These are phyloP conservation scores for Sugiyamaella qingdaonensis DNA, from an alignment of 805 yeast species.

Conservation along the genomic window DNA sequence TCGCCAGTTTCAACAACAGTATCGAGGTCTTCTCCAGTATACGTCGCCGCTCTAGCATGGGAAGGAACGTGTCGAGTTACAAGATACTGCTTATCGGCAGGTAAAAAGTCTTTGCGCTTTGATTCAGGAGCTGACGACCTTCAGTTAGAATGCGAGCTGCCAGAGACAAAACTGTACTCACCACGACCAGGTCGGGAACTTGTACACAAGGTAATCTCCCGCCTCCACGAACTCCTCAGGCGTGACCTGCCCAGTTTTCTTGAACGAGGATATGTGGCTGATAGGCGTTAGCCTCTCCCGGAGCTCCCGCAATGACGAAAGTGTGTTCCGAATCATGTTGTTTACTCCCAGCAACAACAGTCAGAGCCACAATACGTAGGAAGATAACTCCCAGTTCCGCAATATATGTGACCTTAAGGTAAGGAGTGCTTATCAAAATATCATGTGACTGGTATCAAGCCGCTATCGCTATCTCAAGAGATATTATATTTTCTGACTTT, in stretches of 20 bases:
- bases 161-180: slow-evolving; percentile 19
- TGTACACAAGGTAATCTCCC: slow-evolving; percentile 86
- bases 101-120: slow-evolving; percentile 65
- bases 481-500: too few species aligned
- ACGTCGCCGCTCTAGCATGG: slow-evolving; percentile 58
- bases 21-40: slow-evolving; percentile 20
- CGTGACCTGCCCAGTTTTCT: slow-evolving; percentile 83
- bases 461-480: too few species aligned
- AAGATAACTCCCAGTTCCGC: background rate
- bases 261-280: slow-evolving; percentile 78
- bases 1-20: background rate
- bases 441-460: too few species aligned
- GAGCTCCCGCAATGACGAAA: slow-evolving; percentile 55
- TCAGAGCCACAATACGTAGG: background rate
- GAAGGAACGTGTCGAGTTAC: slow-evolving; percentile 90
- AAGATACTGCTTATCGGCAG: slow-evolving; percentile 79
- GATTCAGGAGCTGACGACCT: slow-evolving; percentile 49
- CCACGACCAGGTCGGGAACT: slow-evolving; percentile 99
- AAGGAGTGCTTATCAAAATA: background rate
- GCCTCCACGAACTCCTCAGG: slow-evolving; percentile 95
- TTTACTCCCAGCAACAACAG: too few species aligned
- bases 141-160: slow-evolving; percentile 1
- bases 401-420: background rate
- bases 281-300: slow-evolving; percentile 94
- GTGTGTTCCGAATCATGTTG: slow-evolving; percentile 62